These are phyloP conservation scores for Fraxinus dipetala DNA, from an alignment of 305 asterid genomes.

Conservation along the genomic window DNA sequence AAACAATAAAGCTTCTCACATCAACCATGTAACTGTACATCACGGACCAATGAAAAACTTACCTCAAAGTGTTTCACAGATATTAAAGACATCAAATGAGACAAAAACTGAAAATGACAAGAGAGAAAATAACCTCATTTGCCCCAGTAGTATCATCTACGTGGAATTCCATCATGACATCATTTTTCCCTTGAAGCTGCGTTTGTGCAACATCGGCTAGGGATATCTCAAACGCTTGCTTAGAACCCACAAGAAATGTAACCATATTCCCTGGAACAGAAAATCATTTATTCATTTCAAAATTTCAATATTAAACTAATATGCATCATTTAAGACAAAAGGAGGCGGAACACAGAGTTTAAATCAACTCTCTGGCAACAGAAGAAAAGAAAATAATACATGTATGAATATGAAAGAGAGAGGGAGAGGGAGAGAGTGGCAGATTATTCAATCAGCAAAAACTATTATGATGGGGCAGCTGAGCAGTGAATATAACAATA, in stretches of 20 bases:
- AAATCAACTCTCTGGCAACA: not conserved
- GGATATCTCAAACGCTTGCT: slow-evolving; percentile 94
- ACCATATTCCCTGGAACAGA: slow-evolving; percentile 71
- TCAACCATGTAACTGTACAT: not conserved
- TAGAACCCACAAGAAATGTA: slow-evolving; percentile 73
- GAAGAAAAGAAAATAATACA: not conserved
- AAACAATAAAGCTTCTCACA: not conserved
- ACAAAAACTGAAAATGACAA: slow-evolving; percentile 8
- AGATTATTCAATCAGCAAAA: not conserved
- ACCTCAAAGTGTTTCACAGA: not conserved
- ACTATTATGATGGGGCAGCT: not conserved
- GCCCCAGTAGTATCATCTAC: slow-evolving; percentile 98
- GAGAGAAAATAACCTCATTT: slow-evolving; percentile 56
- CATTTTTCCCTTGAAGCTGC: slow-evolving; percentile 96
- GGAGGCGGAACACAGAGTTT: not conserved
- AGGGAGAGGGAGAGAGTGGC: not conserved
- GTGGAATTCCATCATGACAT: slow-evolving; percentile 91
- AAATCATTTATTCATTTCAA: slow-evolving; percentile 10
- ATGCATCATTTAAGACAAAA: not conserved
- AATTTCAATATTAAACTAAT: not conserved
- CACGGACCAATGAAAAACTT: not conserved
- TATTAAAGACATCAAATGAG: slow-evolving; percentile 1
- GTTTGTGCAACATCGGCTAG: slow-evolving; percentile 97
- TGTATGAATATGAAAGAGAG: not conserved
- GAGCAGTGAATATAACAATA: not conserved